Conservation (phyloP, 768 basidiomycete species). For the Suillus decipiens region DNA sequence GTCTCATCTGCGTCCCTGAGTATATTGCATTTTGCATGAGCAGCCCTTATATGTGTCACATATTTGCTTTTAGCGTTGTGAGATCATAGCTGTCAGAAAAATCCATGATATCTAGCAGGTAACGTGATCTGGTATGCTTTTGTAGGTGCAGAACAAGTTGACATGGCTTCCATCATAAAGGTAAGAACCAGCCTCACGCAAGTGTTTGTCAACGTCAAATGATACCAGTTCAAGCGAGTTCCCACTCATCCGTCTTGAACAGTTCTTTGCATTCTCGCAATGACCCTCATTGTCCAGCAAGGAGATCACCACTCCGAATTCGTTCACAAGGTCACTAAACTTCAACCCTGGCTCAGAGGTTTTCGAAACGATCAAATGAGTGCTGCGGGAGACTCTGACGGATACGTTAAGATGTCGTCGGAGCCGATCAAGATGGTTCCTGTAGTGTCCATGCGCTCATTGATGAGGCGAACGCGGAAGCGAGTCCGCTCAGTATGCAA, state of each 20-base stretch:
- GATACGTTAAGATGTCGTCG: not conserved
- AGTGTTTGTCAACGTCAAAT: not conserved
- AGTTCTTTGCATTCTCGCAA: not conserved
- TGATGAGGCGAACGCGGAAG: not conserved
- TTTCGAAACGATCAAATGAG: constrained; percentile 3
- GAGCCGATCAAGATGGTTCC: constrained; percentile 8
- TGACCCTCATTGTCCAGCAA: not conserved
- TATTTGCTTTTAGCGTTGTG: constrained; percentile 93
- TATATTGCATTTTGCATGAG: constrained; percentile 10
- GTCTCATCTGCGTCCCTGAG: constrained; percentile 37
- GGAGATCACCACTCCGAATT: too few species aligned
- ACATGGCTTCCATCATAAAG: constrained; percentile 47
- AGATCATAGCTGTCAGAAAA: constrained; percentile 91
- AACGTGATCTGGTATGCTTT: constrained; percentile 69
- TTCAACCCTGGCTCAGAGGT: not conserved
- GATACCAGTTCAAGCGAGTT: not conserved
- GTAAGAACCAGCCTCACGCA: not conserved
- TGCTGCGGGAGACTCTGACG: not conserved
- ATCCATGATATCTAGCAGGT: constrained; percentile 83
- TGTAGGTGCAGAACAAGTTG: constrained; percentile 80
- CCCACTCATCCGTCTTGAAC: not conserved
- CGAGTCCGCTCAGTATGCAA: not conserved
- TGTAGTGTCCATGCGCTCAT: not conserved
- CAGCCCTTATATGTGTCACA: constrained; percentile 84
- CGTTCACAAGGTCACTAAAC: not conserved